Conservation (phyloP, 2,329 filamentous ascomycete species). For the Penicillium brevicompactum region DNA sequence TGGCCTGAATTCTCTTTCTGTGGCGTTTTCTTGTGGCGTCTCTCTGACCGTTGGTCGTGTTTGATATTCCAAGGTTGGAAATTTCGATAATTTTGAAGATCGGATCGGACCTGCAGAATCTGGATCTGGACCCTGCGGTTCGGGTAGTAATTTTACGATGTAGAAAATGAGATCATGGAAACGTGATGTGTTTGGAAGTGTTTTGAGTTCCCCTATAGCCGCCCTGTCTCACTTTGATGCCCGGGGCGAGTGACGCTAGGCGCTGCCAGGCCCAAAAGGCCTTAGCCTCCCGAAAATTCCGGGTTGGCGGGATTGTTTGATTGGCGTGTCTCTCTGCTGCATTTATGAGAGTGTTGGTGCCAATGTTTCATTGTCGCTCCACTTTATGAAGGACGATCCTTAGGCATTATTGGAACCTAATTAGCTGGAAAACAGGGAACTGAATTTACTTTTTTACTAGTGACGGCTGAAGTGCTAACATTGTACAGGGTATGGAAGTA, state of each 20-base stretch:
- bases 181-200: not conserved
- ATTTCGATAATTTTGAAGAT: not conserved
- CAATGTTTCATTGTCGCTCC: conserved; percentile 1
- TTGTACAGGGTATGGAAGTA: not conserved
- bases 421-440: not conserved
- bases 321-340: not conserved
- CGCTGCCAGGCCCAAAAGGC: not conserved
- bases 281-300: not conserved
- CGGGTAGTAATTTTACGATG: not conserved
- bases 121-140: not conserved
- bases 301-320: not conserved
- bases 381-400: not conserved
- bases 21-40: conserved; percentile 3
- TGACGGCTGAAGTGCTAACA: no score
- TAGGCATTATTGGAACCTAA: not conserved
- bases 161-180: not conserved
- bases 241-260: not conserved
- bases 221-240: not conserved
- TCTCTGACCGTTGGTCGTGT: not conserved
- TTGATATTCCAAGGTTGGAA: not conserved
- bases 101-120: not conserved
- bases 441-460: not conserved
- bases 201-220: not conserved
- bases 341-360: not conserved
- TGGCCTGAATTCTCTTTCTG: not conserved